phyloP scores from a whole-genome alignment of 2,329 filamentous ascomycete genomes.

The Xylariales sp. region DNA sequence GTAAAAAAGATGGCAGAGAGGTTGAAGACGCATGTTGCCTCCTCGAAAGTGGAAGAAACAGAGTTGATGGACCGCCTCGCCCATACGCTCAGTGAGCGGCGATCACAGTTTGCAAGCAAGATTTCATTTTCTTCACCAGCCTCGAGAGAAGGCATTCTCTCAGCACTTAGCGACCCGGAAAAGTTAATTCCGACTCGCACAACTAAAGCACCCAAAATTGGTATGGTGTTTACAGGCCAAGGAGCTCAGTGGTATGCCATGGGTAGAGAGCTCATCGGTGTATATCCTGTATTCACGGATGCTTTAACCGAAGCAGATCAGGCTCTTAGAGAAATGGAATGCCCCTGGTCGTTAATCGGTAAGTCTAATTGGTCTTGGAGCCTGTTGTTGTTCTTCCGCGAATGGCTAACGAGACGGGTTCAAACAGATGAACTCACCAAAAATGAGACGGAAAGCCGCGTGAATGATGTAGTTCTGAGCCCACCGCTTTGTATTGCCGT shows the following conservation, averaged over 20 bases:
- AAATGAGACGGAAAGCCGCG: background rate
- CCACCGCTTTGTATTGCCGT: constrained; percentile 18
- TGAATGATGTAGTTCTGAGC: constrained; percentile 3
- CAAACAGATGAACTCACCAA: background rate
- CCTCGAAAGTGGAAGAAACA: background rate
- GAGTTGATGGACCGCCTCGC: background rate
- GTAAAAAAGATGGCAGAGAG: constrained; percentile 11
- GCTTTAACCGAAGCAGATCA: constrained; percentile 1
- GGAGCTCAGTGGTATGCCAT: constrained; percentile 16
- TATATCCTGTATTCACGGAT: constrained; percentile 2
- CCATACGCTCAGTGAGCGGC: constrained; percentile 1
- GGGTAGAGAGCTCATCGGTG: constrained; percentile 10
- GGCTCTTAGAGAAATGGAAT: background rate
- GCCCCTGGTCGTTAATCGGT: background rate
- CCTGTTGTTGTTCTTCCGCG: no score
- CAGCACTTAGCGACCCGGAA: background rate
- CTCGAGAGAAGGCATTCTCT: background rate
- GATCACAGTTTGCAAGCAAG: background rate
- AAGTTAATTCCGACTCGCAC: background rate
- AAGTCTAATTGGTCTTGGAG: no score
- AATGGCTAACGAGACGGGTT: no score
- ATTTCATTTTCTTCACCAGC: background rate
- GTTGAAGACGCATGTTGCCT: constrained; percentile 14
- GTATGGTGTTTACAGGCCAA: constrained; percentile 14
- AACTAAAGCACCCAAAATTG: background rate